Conservation (phyloP, 495 filamentous ascomycete genomes). For the Hyaloscypha variabilis region DNA sequence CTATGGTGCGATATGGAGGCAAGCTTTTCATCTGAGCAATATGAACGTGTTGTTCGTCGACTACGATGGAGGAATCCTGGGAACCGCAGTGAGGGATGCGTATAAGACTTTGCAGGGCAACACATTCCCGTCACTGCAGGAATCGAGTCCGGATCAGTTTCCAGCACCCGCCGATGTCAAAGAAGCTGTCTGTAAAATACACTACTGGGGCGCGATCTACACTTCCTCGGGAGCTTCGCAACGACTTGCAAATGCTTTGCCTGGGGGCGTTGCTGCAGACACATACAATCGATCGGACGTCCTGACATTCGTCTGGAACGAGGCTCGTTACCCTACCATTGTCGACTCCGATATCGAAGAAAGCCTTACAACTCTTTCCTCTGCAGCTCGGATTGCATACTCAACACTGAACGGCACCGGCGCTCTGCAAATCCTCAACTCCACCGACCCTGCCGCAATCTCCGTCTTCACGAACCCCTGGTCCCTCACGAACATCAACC, state of each 20-base stretch:
- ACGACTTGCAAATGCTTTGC: constrained; percentile 39
- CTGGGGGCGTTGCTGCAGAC: constrained; percentile 34
- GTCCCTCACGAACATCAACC: constrained; percentile 40
- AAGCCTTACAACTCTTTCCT: constrained; percentile 36
- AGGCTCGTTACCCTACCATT: constrained; percentile 50
- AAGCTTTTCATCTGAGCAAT: constrained; percentile 41
- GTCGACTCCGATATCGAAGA: constrained; percentile 38
- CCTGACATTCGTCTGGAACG: constrained; percentile 52
- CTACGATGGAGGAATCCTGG: constrained; percentile 52
- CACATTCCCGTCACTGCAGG: constrained; percentile 44
- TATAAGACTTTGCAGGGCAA: constrained; percentile 42
- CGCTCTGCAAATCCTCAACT: constrained; percentile 30
- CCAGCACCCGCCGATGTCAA: constrained; percentile 31
- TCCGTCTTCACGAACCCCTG: constrained; percentile 46
- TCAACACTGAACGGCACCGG: constrained; percentile 35
- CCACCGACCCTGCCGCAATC: constrained; percentile 36
- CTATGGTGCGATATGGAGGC: constrained; percentile 49
- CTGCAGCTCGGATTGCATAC: constrained; percentile 42
- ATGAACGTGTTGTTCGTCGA: constrained; percentile 52
- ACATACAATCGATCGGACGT: constrained; percentile 43
- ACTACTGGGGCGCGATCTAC: constrained; percentile 53
- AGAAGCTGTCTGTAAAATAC: constrained; percentile 43
- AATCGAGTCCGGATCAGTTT: constrained; percentile 34
- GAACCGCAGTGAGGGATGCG: constrained; percentile 41
- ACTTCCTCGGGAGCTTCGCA: constrained; percentile 40